Percentiles rank a stretch among this genome's conserved stretches.
These are phyloP conservation scores for Lachnum nothofagi DNA, from an alignment of 2,329 filamentous ascomycete genomes.

Conservation along the genomic window DNA sequence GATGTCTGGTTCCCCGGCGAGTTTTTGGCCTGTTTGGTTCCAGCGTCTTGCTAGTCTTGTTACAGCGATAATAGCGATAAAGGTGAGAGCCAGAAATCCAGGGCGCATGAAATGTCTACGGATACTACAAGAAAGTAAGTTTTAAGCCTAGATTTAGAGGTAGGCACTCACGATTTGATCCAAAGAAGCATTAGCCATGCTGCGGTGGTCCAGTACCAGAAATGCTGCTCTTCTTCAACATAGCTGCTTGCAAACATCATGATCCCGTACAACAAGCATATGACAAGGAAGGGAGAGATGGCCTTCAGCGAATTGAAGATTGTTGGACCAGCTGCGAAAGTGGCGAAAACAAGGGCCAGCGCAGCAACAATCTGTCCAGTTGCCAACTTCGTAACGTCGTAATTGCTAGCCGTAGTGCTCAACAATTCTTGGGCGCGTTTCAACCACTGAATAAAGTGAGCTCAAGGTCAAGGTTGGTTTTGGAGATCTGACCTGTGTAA, in stretches of 20 bases:
- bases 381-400: conserved; percentile 63
- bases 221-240: conserved; percentile 96
- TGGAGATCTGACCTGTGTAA: conserved; percentile 37
- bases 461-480: not conserved
- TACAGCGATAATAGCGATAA: conserved; percentile 49
- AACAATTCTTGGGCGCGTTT: conserved; percentile 62
- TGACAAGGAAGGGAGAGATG: conserved; percentile 43
- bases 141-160: not conserved
- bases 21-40: conserved; percentile 98
- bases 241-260: conserved; percentile 99
- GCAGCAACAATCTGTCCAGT: conserved; percentile 40
- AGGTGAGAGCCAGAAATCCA: conserved; percentile 16
- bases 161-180: conserved; percentile 36
- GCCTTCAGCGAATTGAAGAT: conserved; percentile 33
- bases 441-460: conserved; percentile 35
- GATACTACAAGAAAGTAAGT: conserved; percentile 23
- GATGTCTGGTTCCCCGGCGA: conserved; percentile 83
- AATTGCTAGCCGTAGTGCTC: conserved; percentile 89
- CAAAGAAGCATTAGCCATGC: conserved; percentile 60
- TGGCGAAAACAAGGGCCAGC: conserved; percentile 33
- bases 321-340: conserved; percentile 37
- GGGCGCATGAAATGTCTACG: conserved; percentile 16
- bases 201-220: conserved; percentile 89
- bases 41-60: conserved; percentile 70
- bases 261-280: conserved; percentile 61